Evolutionary conservation across 148 eudicot genomes (phyloP), one percentile per base, ranked within the genome.

Genomic region (Limonium bicolor): DNA sequence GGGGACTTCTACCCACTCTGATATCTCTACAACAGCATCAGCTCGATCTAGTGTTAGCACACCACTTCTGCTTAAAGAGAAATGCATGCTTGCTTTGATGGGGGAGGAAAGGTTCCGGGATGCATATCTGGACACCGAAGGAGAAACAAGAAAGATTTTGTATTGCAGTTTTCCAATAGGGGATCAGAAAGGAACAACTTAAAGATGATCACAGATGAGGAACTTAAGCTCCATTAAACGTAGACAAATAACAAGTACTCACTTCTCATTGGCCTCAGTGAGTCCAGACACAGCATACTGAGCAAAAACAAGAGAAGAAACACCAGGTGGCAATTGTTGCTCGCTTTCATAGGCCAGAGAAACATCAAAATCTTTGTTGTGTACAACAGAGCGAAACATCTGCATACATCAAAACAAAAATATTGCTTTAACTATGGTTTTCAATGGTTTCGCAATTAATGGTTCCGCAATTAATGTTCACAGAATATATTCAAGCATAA

Each of bases 1-100:
- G 24, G 99, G 95, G 44, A 85, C 80, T 69, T 92, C 99, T 34
- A 92, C 69, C 95, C 95, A 92, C 72, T 92, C 95, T 37, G 95
- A 68, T 58, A 85, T 75, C 65, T 85, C 95, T 63, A 85, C 53
- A 41, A 81, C 74, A 51, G 95, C 95, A 55, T 92, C 95, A 7
- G 94, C 86, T 36, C 88, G 67, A 57, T 92, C 99, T 61, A 85
- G 72, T 36, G 78, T 49, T 50, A 92, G 62, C 18, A 81, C 54
- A 16, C 99, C 94, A 61, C 86, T 92, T 71, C 86, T 71, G 55
- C 85, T 76, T 40, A 92, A 75, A 51, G 95, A 80, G 60, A 90
- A 90, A 54, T 92, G 99, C 28, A 85, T 55, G 56, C 68, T 92
- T 62, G 94, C 95, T 67, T 92, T 92, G 73, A 85, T 58, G 31